Percentiles rank a stretch among this genome's conserved stretches.
These are phyloP conservation scores for Diversispora eburnea DNA, from an alignment of 192 early-diverging fungal species.

Conservation along the genomic window DNA sequence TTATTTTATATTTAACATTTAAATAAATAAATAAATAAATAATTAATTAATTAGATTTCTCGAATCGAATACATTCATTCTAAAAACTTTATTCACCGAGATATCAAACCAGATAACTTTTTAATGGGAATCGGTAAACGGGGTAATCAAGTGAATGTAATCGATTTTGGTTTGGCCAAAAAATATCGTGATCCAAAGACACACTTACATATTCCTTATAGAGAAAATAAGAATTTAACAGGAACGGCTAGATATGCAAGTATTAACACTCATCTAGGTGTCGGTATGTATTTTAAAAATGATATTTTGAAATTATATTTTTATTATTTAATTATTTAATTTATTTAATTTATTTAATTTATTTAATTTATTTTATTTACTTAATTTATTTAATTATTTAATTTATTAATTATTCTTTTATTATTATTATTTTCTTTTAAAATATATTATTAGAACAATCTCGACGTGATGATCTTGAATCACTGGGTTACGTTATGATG, in stretches of 20 bases:
- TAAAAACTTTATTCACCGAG: constrained; percentile 89
- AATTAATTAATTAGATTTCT: constrained; percentile 46
- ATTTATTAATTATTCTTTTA: neutral
- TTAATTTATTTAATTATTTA: neutral
- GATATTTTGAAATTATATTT: neutral
- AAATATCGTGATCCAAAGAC: constrained; percentile 83
- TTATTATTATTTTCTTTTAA: neutral
- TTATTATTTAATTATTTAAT: neutral
- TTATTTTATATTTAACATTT: no score
- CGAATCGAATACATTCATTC: constrained; percentile 78
- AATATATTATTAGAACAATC: constrained; percentile 65
- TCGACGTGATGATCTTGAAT: constrained; percentile 87
- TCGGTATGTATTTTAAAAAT: constrained; percentile 46
- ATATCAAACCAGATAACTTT: constrained; percentile 92
- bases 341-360: neutral
- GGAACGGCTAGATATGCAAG: constrained; percentile 91
- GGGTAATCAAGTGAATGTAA: constrained; percentile 79
- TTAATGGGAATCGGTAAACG: constrained; percentile 84
- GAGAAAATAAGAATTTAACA: constrained; percentile 90
- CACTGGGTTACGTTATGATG: constrained; percentile 84
- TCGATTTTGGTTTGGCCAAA: constrained; percentile 91
- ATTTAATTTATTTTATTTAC: neutral
- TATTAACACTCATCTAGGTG: constrained; percentile 83
- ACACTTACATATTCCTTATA: constrained; percentile 84
- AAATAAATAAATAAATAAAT: neutral